phyloP scores from a whole-genome alignment of 1,284 basidiomycete genomes.

The Puccinia hordei region DNA sequence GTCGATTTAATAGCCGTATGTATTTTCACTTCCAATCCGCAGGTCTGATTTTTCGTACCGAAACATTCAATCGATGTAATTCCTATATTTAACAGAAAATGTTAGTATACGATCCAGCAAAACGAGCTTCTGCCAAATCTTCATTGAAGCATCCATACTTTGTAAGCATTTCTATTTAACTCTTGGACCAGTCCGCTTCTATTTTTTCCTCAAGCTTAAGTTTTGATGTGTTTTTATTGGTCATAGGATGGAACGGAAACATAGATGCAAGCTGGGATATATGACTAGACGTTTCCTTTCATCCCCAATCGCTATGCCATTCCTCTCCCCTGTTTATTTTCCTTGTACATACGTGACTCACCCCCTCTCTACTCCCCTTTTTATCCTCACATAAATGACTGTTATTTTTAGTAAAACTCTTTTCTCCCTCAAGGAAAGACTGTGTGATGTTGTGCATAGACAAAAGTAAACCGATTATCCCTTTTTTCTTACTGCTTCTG shows the following conservation, averaged over 20 bases:
- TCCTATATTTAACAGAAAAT: constrained; percentile 65
- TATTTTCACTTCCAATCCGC: neutral
- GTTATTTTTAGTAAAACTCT: constrained; percentile 6
- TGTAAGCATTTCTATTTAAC: neutral
- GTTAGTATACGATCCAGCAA: constrained; percentile 88
- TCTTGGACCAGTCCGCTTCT: neutral
- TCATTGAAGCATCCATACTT: constrained; percentile 82
- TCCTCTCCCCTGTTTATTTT: neutral
- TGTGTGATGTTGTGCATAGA: neutral
- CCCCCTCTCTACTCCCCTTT: neutral
- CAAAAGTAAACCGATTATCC: too few relatives aligned
- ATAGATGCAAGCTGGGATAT: neutral
- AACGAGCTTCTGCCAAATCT: constrained; percentile 89
- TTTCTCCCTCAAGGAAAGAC: neutral
- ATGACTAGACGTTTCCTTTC: neutral
- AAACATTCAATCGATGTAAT: neutral
- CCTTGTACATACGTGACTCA: neutral
- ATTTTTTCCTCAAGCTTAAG: neutral
- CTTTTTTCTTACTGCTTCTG: too few relatives aligned
- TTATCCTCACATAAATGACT: neutral
- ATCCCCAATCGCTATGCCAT: neutral
- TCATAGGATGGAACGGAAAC: constrained; percentile 8
- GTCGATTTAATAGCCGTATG: constrained; percentile 75
- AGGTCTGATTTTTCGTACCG: neutral
- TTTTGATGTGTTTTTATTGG: neutral